These are phyloP conservation scores for Chaetomium globosum DNA, from an alignment of 2,329 filamentous ascomycete species.

Conservation along the genomic window DNA sequence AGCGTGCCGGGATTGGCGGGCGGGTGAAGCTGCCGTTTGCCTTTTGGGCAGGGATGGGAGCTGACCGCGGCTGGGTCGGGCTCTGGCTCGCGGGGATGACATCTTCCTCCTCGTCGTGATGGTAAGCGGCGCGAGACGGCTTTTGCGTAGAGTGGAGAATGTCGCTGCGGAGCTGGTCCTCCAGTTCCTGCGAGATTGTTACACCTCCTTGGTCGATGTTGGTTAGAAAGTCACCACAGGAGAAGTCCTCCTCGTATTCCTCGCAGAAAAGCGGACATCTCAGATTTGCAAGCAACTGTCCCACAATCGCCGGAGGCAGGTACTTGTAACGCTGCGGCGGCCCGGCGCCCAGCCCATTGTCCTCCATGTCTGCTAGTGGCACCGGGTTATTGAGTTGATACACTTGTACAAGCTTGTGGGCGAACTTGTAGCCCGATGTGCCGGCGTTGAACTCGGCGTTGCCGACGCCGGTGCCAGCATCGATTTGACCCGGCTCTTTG, in stretches of 20 bases:
- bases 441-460: slow-evolving; percentile 56
- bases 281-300: slow-evolving; percentile 61
- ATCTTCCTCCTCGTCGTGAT: slow-evolving; percentile 33
- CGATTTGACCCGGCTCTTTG: slow-evolving; percentile 53
- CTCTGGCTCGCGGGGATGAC: slow-evolving; percentile 43
- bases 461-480: slow-evolving; percentile 49
- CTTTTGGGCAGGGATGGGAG: background rate
- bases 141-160: slow-evolving; percentile 40
- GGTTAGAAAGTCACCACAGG: background rate
- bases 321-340: slow-evolving; percentile 56
- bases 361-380: slow-evolving; percentile 53
- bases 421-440: slow-evolving; percentile 47
- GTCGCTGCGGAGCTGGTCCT: slow-evolving; percentile 54
- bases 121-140: background rate
- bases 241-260: slow-evolving; percentile 16
- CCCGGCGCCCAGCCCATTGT: slow-evolving; percentile 57
- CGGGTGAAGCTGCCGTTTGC: slow-evolving; percentile 14
- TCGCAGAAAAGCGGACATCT: slow-evolving; percentile 52
- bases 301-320: slow-evolving; percentile 60
- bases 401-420: slow-evolving; percentile 59
- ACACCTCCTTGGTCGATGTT: slow-evolving; percentile 21
- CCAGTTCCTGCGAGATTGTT: slow-evolving; percentile 56
- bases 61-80: slow-evolving; percentile 13
- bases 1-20: slow-evolving; percentile 21
- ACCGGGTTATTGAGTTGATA: slow-evolving; percentile 66